phyloP scores from a whole-genome alignment of 768 basidiomycete genomes.

The Asterophora parasitica region DNA sequence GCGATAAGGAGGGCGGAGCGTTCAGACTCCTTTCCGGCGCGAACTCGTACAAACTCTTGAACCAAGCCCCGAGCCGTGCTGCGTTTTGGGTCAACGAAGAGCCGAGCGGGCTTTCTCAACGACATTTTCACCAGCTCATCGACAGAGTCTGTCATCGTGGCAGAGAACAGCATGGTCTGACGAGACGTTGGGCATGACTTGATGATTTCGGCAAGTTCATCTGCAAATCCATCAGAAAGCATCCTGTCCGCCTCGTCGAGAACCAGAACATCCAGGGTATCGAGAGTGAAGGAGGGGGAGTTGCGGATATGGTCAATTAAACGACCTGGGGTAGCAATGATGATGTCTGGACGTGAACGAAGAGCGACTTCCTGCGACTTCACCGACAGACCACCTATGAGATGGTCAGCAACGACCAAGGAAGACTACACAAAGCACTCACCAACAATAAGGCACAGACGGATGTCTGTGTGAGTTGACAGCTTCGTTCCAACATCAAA shows the following conservation, averaged over 20 bases:
- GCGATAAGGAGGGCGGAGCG: conserved; percentile 73
- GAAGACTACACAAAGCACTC: conserved; percentile 19
- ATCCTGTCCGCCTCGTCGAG: conserved; percentile 98
- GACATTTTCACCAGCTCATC: conserved; percentile 92
- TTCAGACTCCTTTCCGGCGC: conserved; percentile 72
- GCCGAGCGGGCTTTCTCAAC: conserved; percentile 84
- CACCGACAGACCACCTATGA: conserved; percentile 81
- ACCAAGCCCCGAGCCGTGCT: conserved; percentile 79
- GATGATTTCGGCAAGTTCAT: conserved; percentile 92
- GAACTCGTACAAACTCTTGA: conserved; percentile 94
- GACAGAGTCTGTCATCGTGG: conserved; percentile 97
- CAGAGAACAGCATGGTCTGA: conserved; percentile 98
- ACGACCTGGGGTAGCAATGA: conserved; percentile 96
- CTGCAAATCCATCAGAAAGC: conserved; percentile 92
- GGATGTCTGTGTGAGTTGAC: conserved; percentile 82
- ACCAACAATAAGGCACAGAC: conserved; percentile 92
- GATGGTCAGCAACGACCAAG: conserved; percentile 6
- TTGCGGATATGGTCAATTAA: conserved; percentile 97
- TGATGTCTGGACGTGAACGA: conserved; percentile 84
- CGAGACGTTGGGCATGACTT: conserved; percentile 81
- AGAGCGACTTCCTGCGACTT: conserved; percentile 87
- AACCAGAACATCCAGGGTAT: conserved; percentile 88
- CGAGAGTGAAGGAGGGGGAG: conserved; percentile 88
- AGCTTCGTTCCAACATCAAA: conserved; percentile 87
- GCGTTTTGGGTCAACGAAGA: conserved; percentile 94